These are phyloP conservation scores for Dimocarpus longan DNA, from an alignment of 345 rosid species.

Conservation along the genomic window DNA sequence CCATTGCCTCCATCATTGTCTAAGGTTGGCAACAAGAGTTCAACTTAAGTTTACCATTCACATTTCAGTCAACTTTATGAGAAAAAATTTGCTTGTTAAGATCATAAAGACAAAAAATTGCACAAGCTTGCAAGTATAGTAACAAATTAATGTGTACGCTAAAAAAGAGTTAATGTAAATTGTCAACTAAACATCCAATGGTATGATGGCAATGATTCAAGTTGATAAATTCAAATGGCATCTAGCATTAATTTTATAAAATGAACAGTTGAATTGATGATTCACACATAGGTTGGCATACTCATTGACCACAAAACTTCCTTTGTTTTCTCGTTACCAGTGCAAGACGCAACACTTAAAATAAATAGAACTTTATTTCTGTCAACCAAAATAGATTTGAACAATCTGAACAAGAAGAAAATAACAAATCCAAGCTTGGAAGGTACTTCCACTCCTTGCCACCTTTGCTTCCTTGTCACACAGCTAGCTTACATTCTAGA, in stretches of 20 bases:
- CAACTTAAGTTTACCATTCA: neutral
- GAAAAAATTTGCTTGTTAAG: neutral
- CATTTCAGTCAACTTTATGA: neutral
- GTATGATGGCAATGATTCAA: neutral
- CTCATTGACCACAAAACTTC: neutral
- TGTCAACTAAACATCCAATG: neutral
- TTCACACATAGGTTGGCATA: neutral
- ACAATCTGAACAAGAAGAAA: neutral
- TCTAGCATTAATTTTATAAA: neutral
- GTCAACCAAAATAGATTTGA: neutral
- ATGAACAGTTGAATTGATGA: conserved; percentile 2
- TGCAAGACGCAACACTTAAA: neutral
- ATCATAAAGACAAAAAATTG: neutral
- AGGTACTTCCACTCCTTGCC: neutral
- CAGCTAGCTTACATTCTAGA: conserved; percentile 1
- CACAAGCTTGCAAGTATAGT: neutral
- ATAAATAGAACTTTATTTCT: neutral
- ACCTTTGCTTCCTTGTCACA: neutral
- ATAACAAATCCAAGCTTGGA: neutral
- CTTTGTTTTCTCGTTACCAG: neutral
- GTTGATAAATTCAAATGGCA: neutral
- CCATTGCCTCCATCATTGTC: neutral
- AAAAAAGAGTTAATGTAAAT: neutral
- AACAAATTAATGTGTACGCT: neutral
- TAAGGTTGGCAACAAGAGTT: neutral